Evolutionary conservation across 139 green algal genomes (phyloP).

Genomic region (Yamagishiella unicocca): DNA sequence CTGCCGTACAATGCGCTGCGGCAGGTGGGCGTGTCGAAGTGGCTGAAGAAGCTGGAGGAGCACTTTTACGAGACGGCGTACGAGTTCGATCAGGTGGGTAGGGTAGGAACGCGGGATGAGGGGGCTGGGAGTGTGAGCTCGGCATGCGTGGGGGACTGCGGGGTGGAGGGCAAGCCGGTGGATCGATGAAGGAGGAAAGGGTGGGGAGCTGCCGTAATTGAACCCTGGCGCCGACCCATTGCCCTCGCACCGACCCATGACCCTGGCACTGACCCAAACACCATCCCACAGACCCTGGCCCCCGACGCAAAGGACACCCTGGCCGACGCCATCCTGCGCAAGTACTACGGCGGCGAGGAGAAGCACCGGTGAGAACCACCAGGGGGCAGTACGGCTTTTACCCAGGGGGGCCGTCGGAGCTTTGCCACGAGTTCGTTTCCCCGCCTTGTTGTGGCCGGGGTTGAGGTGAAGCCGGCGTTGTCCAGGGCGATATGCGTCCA

Average conservation of each 20-base stretch:
- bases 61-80: constrained; percentile 57
- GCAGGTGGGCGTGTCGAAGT: constrained; percentile 68
- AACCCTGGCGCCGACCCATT: no score
- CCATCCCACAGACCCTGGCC: no score
- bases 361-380: constrained; percentile 31
- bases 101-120: background rate
- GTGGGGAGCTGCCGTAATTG: no score
- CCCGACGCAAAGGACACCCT: no score
- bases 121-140: background rate
- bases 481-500: no score
- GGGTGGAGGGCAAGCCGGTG: no score
- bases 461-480: no score
- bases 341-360: constrained; percentile 54
- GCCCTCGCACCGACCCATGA: no score
- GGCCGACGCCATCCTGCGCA: constrained; percentile 48
- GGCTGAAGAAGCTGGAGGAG: constrained; percentile 66
- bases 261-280: no score
- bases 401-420: background rate
- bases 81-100: constrained; percentile 51
- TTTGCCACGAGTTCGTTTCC: background rate
- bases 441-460: no score
- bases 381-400: background rate
- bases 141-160: no score
- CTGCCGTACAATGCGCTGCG: background rate
- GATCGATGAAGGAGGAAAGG: no score